These are phyloP conservation scores for Martensiomyces pterosporus DNA, from an alignment of 192 early-diverging fungal genomes.

Conservation along the genomic window DNA sequence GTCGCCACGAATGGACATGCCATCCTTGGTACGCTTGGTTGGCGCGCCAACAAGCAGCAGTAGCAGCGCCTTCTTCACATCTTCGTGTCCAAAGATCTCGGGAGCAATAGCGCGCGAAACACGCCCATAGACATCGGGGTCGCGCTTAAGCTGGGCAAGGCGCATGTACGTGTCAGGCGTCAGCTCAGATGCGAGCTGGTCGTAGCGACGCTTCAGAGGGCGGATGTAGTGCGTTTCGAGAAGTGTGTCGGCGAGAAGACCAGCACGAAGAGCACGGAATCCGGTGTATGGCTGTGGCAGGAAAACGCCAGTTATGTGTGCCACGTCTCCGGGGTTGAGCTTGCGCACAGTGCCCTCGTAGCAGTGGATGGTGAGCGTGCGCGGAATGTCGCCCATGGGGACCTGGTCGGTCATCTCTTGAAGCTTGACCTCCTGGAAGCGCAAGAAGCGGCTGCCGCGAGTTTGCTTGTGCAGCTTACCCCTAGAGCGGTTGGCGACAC, in stretches of 20 bases:
- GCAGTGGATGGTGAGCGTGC: slow-evolving; percentile 90
- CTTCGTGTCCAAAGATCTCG: slow-evolving; percentile 89
- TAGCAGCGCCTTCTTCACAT: slow-evolving; percentile 88
- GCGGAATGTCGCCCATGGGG: slow-evolving; percentile 96
- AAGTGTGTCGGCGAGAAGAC: slow-evolving; percentile 92
- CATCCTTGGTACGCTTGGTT: slow-evolving; percentile 78
- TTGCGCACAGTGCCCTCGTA: slow-evolving; percentile 72
- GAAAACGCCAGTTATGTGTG: slow-evolving; percentile 80
- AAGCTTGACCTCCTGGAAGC: slow-evolving; percentile 94
- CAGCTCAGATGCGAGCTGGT: slow-evolving; percentile 63
- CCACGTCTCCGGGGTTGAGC: slow-evolving; percentile 86
- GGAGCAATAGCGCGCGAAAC: slow-evolving; percentile 78
- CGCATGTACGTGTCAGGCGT: slow-evolving; percentile 52
- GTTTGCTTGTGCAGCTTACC: slow-evolving; percentile 89
- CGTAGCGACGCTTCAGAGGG: slow-evolving; percentile 88
- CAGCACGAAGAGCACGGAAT: slow-evolving; percentile 84
- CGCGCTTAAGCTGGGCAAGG: slow-evolving; percentile 55
- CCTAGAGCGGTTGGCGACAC: slow-evolving; percentile 72
- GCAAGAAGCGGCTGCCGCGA: slow-evolving; percentile 84
- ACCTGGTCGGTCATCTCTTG: slow-evolving; percentile 98
- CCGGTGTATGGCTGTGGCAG: slow-evolving; percentile 91
- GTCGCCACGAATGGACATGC: slow-evolving; percentile 96
- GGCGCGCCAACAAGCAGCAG: slow-evolving; percentile 79
- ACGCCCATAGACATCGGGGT: slow-evolving; percentile 72
- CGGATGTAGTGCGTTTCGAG: slow-evolving; percentile 84